A percentile compares a stretch with the other conserved stretches of the same genome.
Evolutionary conservation across 2,329 filamentous ascomycete species (phyloP).

Genomic region (Scedosporium minutisporum): DNA sequence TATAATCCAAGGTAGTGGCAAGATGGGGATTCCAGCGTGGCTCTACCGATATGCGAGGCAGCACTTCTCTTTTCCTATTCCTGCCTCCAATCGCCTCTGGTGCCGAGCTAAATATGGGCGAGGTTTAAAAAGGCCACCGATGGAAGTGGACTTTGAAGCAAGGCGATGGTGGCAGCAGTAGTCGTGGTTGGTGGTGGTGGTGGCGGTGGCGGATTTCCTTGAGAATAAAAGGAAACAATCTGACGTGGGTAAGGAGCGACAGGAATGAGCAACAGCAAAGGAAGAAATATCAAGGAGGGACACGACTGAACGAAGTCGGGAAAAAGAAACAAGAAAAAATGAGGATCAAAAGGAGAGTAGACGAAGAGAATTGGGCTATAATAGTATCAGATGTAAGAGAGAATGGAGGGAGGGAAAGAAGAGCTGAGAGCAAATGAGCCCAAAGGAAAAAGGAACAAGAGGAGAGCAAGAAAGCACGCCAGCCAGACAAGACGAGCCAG

Average conservation of each 20-base stretch:
- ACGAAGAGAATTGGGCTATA: slow-evolving; percentile 8
- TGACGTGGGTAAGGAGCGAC: slow-evolving; percentile 1
- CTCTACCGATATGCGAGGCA: not conserved
- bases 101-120: not conserved
- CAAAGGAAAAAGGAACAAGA: not conserved
- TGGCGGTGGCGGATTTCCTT: slow-evolving; percentile 3
- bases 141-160: slow-evolving; percentile 7
- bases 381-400: slow-evolving; percentile 7
- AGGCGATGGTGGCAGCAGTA: not conserved
- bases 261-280: not conserved
- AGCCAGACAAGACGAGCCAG: not conserved
- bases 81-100: not conserved
- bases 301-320: not conserved
- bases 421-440: slow-evolving; percentile 4
- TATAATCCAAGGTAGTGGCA: not conserved
- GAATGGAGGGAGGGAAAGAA: slow-evolving; percentile 7
- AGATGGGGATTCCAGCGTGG: not conserved
- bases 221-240: not conserved
- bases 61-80: not conserved
- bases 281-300: slow-evolving; percentile 5
- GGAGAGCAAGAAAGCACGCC: not conserved
- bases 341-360: slow-evolving; percentile 8
- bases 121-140: not conserved
- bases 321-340: slow-evolving; percentile 1
- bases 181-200: slow-evolving; percentile 1